phyloP scores from a whole-genome alignment of 192 early-diverging fungal genomes.

The Dissophora globulifera region DNA sequence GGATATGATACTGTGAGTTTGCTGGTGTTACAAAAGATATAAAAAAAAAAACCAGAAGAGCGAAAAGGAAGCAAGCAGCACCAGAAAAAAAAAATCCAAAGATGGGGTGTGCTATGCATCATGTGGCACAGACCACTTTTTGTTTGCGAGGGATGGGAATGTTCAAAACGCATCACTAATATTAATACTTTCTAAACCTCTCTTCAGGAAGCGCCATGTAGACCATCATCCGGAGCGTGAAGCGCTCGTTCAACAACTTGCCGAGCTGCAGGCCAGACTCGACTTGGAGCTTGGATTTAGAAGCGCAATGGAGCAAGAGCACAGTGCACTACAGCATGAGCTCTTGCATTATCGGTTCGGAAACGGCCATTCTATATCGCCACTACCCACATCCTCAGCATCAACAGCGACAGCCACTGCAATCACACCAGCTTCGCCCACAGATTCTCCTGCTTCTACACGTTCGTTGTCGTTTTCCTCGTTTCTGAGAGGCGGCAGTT shows the following conservation, averaged over 20 bases:
- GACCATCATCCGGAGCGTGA: conserved; percentile 48
- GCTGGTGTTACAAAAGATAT: too few species aligned
- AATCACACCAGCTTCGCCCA: neutral
- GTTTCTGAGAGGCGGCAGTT: conserved; percentile 26
- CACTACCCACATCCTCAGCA: too few species aligned
- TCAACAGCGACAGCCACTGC: neutral
- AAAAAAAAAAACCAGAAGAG: neutral
- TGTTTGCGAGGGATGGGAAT: too few species aligned
- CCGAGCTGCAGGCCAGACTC: conserved; percentile 18
- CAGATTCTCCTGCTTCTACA: conserved; percentile 12
- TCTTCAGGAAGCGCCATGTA: conserved; percentile 31
- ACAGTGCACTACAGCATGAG: conserved; percentile 21
- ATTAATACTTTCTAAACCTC: too few species aligned
- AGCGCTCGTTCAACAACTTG: conserved; percentile 18
- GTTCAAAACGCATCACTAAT: too few species aligned
- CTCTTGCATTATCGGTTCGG: neutral
- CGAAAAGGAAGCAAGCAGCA: neutral
- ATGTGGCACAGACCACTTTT: too few species aligned
- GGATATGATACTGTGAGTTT: conserved; percentile 32
- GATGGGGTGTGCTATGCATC: neutral
- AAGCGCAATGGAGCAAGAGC: conserved; percentile 26
- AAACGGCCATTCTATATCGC: too few species aligned
- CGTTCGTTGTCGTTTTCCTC: conserved; percentile 24
- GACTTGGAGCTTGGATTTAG: conserved; percentile 23
- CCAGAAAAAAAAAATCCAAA: neutral